Percentiles rank a stretch among this genome's conserved stretches.
Conservation (phyloP, 1,284 basidiomycete genomes). For the Heterobasidion parviporum region DNA sequence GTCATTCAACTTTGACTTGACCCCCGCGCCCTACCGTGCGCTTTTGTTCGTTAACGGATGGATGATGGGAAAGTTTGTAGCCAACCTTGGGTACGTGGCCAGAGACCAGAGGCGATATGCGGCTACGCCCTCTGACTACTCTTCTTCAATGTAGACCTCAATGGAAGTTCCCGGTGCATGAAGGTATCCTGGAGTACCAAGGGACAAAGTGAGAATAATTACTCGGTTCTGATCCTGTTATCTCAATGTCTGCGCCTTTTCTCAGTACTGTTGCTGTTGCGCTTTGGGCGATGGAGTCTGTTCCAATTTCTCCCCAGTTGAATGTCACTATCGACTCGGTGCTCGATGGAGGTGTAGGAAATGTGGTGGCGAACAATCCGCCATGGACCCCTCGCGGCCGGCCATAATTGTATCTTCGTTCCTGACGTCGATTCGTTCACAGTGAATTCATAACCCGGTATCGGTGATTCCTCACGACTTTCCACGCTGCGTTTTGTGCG, state of each 20-base stretch:
- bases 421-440: neutral
- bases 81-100: conserved; percentile 52
- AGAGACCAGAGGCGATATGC: neutral
- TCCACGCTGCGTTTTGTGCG: neutral
- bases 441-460: no score
- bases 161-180: conserved; percentile 68
- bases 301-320: conserved; percentile 41
- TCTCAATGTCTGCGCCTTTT: neutral
- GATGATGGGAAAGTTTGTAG: conserved; percentile 75
- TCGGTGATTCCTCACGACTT: neutral
- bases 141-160: conserved; percentile 41
- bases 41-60: conserved; percentile 78
- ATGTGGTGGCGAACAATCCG: conserved; percentile 51
- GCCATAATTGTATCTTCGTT: neutral
- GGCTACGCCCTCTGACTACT: neutral
- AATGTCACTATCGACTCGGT: conserved; percentile 47
- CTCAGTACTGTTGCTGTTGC: conserved; percentile 65
- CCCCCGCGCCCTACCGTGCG: conserved; percentile 49
- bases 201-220: conserved; percentile 54
- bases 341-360: conserved; percentile 58
- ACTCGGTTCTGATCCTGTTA: neutral
- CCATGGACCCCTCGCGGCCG: conserved; percentile 32
- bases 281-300: conserved; percentile 56
- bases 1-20: conserved; percentile 57
- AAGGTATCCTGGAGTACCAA: conserved; percentile 65